Conservation (phyloP, 371 early-diverging fungal genomes). For the Massospora cicadina region DNA sequence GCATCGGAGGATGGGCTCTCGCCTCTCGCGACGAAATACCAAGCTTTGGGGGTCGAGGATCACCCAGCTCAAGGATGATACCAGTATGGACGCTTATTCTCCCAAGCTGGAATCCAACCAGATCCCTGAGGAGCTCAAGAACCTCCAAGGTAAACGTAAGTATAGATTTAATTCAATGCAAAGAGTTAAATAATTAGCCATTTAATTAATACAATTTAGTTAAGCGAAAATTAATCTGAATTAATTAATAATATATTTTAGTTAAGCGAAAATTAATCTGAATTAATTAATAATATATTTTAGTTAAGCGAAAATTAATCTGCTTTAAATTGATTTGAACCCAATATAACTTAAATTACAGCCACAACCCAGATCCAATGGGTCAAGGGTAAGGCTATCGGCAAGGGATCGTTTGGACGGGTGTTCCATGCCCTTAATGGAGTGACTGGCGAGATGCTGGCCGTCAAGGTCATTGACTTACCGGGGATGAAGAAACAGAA, state of each 20-base stretch:
- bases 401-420: conserved; percentile 88
- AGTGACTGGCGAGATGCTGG: conserved; percentile 75
- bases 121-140: neutral
- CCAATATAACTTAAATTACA: neutral
- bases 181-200: no score
- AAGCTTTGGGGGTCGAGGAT: conserved; percentile 11
- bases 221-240: no score
- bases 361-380: conserved; percentile 24
- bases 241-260: no score
- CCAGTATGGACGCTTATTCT: neutral
- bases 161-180: no score
- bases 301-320: no score
- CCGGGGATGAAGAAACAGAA: conserved; percentile 17
- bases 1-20: neutral
- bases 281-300: no score
- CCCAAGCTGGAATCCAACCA: neutral
- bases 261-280: no score
- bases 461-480: conserved; percentile 82
- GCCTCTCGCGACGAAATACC: conserved; percentile 5
- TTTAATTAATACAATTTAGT: no score
- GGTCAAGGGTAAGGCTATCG: conserved; percentile 75
- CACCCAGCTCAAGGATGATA: neutral
- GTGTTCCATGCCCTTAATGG: conserved; percentile 76
- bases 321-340: no score
- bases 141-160: neutral